Conservation (phyloP, 108 stramenopile genomes). For the Conticribra guillardii region DNA sequence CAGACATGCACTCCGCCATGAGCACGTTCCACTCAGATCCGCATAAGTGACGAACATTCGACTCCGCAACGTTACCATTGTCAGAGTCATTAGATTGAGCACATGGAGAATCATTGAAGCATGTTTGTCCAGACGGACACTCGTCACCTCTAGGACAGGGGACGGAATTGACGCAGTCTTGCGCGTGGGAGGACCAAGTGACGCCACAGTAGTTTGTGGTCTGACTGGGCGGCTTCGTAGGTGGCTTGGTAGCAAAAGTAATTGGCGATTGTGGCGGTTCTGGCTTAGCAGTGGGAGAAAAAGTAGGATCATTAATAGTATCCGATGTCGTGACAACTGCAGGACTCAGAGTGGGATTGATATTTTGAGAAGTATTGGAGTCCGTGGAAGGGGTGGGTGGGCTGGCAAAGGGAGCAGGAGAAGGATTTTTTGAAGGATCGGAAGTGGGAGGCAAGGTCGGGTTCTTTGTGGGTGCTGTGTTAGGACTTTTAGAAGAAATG, state of each 20-base stretch:
- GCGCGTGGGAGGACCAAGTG: slow-evolving; percentile 21
- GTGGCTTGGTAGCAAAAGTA: not conserved
- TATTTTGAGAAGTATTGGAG: too few relatives aligned
- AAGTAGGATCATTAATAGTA: not conserved
- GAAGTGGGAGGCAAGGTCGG: too few relatives aligned
- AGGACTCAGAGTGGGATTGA: too few relatives aligned
- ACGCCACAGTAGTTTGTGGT: slow-evolving; percentile 35
- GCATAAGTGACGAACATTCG: slow-evolving; percentile 16
- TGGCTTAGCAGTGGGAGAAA: not conserved
- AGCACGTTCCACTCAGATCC: slow-evolving; percentile 24
- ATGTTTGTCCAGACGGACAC: slow-evolving; percentile 24
- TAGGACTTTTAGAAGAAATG: not conserved
- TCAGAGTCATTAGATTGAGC: slow-evolving; percentile 2
- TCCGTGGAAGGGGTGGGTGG: too few relatives aligned
- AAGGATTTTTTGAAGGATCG: too few relatives aligned
- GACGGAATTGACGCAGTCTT: slow-evolving; percentile 22
- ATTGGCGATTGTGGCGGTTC: not conserved
- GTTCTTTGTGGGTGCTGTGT: not conserved
- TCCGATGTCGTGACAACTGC: not conserved
- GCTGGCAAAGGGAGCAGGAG: too few relatives aligned
- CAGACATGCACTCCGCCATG: slow-evolving; percentile 1
- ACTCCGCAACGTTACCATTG: not conserved
- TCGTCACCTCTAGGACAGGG: slow-evolving; percentile 37
- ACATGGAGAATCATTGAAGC: slow-evolving; percentile 32
- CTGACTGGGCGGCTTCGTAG: slow-evolving; percentile 3